phyloP scores from a whole-genome alignment of 2,329 filamentous ascomycete genomes.

The Periconia digitata region DNA sequence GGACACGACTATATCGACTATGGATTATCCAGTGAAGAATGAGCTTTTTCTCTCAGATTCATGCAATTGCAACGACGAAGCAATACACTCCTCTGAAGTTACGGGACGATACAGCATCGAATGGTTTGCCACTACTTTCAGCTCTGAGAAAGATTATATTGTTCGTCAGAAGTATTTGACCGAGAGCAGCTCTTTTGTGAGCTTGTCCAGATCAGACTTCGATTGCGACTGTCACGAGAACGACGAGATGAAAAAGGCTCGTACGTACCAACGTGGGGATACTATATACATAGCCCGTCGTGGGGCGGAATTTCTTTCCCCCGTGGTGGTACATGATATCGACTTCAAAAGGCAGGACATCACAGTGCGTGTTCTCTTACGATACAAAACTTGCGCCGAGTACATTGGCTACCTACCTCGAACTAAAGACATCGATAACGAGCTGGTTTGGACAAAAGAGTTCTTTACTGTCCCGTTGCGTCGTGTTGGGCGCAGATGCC shows the following conservation, averaged over 20 bases:
- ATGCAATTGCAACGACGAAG: constrained; percentile 65
- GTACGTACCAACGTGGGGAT: constrained; percentile 56
- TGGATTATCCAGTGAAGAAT: constrained; percentile 69
- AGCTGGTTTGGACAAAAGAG: constrained; percentile 59
- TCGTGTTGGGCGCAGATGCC: constrained; percentile 59
- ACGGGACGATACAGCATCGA: constrained; percentile 60
- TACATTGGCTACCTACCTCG: constrained; percentile 23
- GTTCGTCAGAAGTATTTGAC: constrained; percentile 70
- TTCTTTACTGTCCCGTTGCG: constrained; percentile 40
- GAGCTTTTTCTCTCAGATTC: constrained; percentile 78
- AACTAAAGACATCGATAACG: constrained; percentile 51
- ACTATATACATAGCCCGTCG: constrained; percentile 56
- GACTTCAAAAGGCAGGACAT: constrained; percentile 37
- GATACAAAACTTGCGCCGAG: constrained; percentile 49
- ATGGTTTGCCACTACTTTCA: constrained; percentile 56
- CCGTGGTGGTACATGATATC: constrained; percentile 59
- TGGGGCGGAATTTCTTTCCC: constrained; percentile 52
- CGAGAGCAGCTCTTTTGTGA: constrained; percentile 63
- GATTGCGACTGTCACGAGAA: constrained; percentile 52
- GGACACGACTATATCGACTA: constrained; percentile 69
- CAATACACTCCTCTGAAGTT: constrained; percentile 59
- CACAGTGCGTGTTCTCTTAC: constrained; percentile 55
- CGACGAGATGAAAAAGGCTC: constrained; percentile 11
- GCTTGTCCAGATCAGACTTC: constrained; percentile 58
- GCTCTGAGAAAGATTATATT: constrained; percentile 55